Percentiles rank a stretch among this genome's conserved stretches.
Conservation (phyloP, 2,329 filamentous ascomycete genomes). For the Pseudogymnoascus sp. region DNA sequence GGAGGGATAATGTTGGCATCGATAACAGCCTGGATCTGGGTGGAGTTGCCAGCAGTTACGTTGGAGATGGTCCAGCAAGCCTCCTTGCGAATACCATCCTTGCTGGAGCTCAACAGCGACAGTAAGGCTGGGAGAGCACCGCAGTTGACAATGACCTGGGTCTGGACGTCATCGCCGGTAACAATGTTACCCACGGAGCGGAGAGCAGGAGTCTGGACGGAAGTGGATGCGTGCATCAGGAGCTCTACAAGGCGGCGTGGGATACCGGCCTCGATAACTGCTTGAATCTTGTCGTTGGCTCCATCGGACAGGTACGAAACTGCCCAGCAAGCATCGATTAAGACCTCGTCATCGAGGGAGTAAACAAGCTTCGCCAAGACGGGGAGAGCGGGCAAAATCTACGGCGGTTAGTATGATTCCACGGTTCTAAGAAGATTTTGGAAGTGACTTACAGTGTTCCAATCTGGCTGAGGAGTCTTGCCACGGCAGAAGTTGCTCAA, state of each 20-base stretch:
- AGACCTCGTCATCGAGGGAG: conserved; percentile 93
- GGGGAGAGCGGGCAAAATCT: conserved; percentile 92
- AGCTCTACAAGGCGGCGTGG: conserved; percentile 93
- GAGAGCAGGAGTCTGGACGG: conserved; percentile 93
- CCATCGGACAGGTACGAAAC: conserved; percentile 98
- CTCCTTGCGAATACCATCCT: conserved; percentile 98
- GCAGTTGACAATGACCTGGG: conserved; percentile 98
- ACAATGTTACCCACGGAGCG: conserved; percentile 98
- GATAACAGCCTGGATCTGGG: conserved; percentile 93
- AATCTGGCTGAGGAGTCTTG: conserved; percentile 98
- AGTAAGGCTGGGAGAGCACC: conserved; percentile 87
- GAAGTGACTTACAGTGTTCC: conserved; percentile 71
- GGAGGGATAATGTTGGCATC: conserved; percentile 96
- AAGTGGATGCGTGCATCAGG: conserved; percentile 96
- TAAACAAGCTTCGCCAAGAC: conserved; percentile 97
- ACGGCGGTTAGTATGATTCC: conserved; percentile 25
- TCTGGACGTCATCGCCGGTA: conserved; percentile 96
- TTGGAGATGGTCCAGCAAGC: conserved; percentile 99
- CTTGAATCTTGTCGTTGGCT: conserved; percentile 98
- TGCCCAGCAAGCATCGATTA: conserved; percentile 99
- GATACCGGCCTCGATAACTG: conserved; percentile 96
- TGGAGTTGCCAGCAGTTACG: conserved; percentile 95
- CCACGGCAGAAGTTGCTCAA: conserved; percentile 99
- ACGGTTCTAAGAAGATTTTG: conserved; percentile 5
- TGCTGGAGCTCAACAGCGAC: conserved; percentile 88